Percentiles rank a stretch among this genome's conserved stretches.
Conservation (phyloP, 768 basidiomycete genomes). For the Chlorophyllum brunneum region DNA sequence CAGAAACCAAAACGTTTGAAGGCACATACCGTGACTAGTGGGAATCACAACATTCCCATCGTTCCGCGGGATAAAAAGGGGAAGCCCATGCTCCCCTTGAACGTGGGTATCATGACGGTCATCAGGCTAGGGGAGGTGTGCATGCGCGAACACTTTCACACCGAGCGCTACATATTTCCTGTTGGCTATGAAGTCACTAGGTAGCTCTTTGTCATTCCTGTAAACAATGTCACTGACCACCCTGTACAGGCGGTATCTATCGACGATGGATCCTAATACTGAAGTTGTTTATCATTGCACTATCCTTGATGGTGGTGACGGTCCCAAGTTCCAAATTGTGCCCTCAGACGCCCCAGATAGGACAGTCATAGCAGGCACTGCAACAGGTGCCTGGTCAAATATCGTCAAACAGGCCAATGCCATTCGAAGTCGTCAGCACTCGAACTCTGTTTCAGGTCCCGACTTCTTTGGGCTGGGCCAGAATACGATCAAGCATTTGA, state of each 20-base stretch:
- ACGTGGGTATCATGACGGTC: constrained; percentile 86
- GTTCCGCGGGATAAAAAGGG: constrained; percentile 73
- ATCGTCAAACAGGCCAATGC: constrained; percentile 82
- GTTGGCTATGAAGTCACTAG: constrained; percentile 82
- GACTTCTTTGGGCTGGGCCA: constrained; percentile 87
- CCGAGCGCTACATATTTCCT: constrained; percentile 86
- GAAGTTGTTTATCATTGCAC: constrained; percentile 81
- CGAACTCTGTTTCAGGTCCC: constrained; percentile 84
- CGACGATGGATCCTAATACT: constrained; percentile 59
- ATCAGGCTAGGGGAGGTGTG: constrained; percentile 71
- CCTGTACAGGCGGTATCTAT: constrained; percentile 63
- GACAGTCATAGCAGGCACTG: constrained; percentile 79
- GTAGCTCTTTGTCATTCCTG: constrained; percentile 32
- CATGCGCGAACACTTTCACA: constrained; percentile 82
- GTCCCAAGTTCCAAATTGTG: constrained; percentile 82
- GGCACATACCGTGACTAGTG: constrained; percentile 76
- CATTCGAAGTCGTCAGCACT: constrained; percentile 77
- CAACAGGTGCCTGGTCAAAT: constrained; percentile 83
- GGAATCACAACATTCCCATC: constrained; percentile 72
- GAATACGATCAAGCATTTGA: constrained; percentile 85
- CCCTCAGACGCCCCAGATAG: constrained; percentile 68
- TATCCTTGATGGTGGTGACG: constrained; percentile 81
- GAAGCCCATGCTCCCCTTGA: constrained; percentile 71
- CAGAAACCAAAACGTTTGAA: constrained; percentile 76
- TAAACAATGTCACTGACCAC: constrained; percentile 10